Base-by-base conservation (phyloP, 495 filamentous ascomycete species). In the Podospora australis region DNA sequence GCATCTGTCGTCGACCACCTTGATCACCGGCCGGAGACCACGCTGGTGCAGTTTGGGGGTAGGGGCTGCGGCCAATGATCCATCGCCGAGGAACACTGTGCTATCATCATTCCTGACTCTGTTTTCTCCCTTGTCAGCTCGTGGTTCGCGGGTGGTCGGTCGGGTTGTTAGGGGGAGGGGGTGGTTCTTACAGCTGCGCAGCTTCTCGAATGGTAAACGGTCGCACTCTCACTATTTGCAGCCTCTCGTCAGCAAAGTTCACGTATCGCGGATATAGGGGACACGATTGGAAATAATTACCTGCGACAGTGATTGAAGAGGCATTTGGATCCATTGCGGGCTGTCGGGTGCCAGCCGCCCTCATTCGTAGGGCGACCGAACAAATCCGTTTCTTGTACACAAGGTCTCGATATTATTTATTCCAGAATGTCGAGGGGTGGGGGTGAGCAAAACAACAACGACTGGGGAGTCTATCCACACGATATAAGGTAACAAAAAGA, bases 1-100 rank as follows among this genome's bases (percentile, higher is more conserved):
- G 73, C 94, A 96, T 59, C 84, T 84, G 62, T 97, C 90, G 62
- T 99, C 92, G 42, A 99, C 79, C 2, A 97, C 90, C 70, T 96
- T 97, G 62, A 99, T 85, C 49, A 99, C 87, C 0, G 87, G 81
- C 43, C 90, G 77, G 21, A 99, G 78, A 2, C 92, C 94, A 54
- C 91, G 92, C 54, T 86, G 80, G 56, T 83, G 79, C 16, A 96
- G 78, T 62, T 91, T 92, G 17, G 90, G 90, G 8, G 82, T 77
- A 20, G 90, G 90, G 20, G 78, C 84, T 41, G 78, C 83, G 4
- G 94, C 91, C 48, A 99, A 72, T 7, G 90, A 96, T 16, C 92
- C 92, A 61, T 97, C 92, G 38, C 92, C 92, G 21, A 99, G 81
- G 66, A 99, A 97, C 24, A 95, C 66, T 1, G 90, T 88, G 29